A percentile compares a stretch with the other conserved stretches of the same genome.
Evolutionary conservation across 345 rosid genomes (phyloP).

Genomic region (Eucalyptus cloeziana): DNA sequence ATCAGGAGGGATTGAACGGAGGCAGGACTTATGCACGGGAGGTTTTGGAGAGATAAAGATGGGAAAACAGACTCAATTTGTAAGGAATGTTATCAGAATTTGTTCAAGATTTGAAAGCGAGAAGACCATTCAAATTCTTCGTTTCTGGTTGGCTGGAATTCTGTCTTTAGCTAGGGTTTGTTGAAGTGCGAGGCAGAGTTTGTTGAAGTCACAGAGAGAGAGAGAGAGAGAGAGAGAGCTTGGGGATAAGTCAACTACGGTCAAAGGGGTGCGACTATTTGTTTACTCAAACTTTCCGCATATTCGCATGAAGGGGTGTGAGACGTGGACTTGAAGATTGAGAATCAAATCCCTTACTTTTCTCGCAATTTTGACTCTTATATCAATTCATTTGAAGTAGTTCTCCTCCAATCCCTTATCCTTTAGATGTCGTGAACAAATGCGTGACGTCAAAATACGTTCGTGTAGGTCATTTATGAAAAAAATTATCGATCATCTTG

Average conservation of each 20-base stretch:
- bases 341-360: not conserved
- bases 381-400: not conserved
- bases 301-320: not conserved
- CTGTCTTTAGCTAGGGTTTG: not conserved
- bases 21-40: not conserved
- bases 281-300: not conserved
- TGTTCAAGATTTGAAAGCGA: not conserved
- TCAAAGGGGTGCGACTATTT: not conserved
- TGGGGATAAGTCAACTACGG: not conserved
- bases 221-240: not conserved
- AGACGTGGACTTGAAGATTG: not conserved
- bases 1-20: not conserved
- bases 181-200: not conserved
- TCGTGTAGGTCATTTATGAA: not conserved
- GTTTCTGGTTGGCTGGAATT: not conserved
- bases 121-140: not conserved
- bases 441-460: not conserved
- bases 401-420: not conserved
- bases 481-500: not conserved
- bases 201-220: not conserved
- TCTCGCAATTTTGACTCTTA: not conserved
- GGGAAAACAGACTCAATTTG: not conserved
- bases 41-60: not conserved
- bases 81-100: not conserved
- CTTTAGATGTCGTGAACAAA: not conserved